phyloP scores from a whole-genome alignment of 2,329 filamentous ascomycete species.

The Zarea fungicola region DNA sequence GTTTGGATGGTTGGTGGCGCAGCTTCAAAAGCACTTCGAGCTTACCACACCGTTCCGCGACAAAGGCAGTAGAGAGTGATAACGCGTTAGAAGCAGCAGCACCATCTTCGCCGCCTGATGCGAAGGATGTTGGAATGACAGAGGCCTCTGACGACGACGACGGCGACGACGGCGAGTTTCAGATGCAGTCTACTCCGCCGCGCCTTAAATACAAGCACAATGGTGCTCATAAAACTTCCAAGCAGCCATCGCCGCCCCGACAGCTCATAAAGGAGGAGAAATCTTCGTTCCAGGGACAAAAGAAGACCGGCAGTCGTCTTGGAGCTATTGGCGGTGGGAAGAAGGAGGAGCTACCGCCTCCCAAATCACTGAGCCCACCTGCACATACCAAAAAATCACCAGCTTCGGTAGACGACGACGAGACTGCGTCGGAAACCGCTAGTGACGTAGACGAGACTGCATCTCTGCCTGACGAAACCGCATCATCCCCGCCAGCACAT shows the following conservation, averaged over 20 bases:
- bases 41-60: constrained; percentile 14
- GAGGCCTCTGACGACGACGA: constrained; percentile 20
- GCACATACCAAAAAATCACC: constrained; percentile 12
- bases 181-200: constrained; percentile 45
- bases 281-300: constrained; percentile 3
- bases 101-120: constrained; percentile 11
- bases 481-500: constrained; percentile 12
- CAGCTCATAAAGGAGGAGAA: not conserved
- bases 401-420: constrained; percentile 14
- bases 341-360: constrained; percentile 21
- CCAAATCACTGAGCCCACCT: constrained; percentile 16
- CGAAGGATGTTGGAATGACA: constrained; percentile 14
- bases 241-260: constrained; percentile 13
- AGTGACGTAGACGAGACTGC: constrained; percentile 24
- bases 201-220: constrained; percentile 26
- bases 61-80: constrained; percentile 11
- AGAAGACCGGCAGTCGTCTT: constrained; percentile 23
- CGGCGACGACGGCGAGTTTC: constrained; percentile 45
- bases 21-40: constrained; percentile 30
- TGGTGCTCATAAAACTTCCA: not conserved
- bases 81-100: constrained; percentile 1
- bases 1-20: constrained; percentile 47
- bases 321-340: constrained; percentile 34
- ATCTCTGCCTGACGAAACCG: constrained; percentile 17
- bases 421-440: constrained; percentile 42